Evolutionary conservation across 176 grass and related monocot genomes (phyloP), one percentile per base, ranked within the genome.

Genomic region (Rhynchospora breviuscula): DNA sequence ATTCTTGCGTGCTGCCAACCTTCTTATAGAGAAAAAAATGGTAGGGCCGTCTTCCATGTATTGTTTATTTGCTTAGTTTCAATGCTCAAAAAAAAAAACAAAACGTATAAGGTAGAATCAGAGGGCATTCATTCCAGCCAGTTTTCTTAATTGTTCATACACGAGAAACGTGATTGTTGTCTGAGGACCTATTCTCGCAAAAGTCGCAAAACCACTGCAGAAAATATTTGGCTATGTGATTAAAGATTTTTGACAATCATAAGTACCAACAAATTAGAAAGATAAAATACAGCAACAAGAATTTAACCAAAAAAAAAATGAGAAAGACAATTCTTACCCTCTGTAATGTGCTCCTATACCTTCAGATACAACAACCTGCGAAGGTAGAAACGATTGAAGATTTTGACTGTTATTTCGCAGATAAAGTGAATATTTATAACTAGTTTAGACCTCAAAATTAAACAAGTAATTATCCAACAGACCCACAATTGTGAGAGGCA

Each of bases 111-210:
- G 2, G 14, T 0, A 18, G 44, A 82, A 71, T 80, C 89, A 94
- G 53, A 95, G 94, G 23, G 93, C 91, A 67, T 85, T 83, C 79
- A 95, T 90, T 83, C 96, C 93, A 8, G 77, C 77, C 13, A 99
- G 85, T 84, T 89, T 76, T 0, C 96, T 88, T 54, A 99, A 77
- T 71, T 95, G 94, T 85, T 99, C 96, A n/a, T 88, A 98, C 26
- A 86, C 81, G 54, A 95, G 68, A 48, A 98, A 92, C 62, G 91
- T 99, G 78, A 99, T 93, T 66, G 90, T 87, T 70, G 93, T 95
- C 85, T 95, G 93, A 58, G 93, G 96, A 46, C 91, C 93, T 89
- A 99, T 86, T 87, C 91, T 93, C 29, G 93, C 96, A 73, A 99
- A 95, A 43, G 85, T 95, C 26, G 91, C 93, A 84, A 88, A 93